Evolutionary conservation across 2,329 filamentous ascomycete species (phyloP).

Genomic region (Huntiella decipiens): DNA sequence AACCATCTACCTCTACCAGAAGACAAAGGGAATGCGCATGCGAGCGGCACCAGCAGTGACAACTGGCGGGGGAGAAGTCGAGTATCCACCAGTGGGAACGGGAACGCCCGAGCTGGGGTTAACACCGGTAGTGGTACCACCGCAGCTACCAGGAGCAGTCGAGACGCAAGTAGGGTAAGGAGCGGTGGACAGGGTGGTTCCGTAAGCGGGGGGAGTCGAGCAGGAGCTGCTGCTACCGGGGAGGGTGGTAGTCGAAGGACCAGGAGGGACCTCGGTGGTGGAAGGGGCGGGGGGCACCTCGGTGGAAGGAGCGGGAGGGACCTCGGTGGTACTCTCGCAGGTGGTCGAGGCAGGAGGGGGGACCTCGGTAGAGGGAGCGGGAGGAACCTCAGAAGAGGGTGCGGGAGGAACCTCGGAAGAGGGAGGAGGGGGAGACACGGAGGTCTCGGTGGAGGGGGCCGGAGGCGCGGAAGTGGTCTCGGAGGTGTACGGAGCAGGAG

Average conservation of each 20-base stretch:
- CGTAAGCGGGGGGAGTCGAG: too few relatives aligned
- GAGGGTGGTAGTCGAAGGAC: too few relatives aligned
- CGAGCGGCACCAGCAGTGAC: conserved; percentile 8
- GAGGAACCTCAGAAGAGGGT: background rate
- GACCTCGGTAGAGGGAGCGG: background rate
- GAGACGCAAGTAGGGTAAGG: background rate
- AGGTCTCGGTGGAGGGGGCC: background rate
- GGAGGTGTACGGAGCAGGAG: too few relatives aligned
- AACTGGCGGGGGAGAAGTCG: background rate
- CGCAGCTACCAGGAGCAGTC: background rate
- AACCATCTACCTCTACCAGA: background rate
- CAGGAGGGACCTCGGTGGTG: background rate
- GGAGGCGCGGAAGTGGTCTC: too few relatives aligned
- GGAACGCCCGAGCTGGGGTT: background rate
- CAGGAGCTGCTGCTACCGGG: too few relatives aligned
- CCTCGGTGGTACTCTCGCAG: background rate
- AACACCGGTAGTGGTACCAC: background rate
- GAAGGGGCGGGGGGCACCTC: background rate
- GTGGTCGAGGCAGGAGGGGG: background rate
- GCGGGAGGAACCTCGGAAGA: background rate
- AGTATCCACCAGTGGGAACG: background rate
- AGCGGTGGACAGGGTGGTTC: background rate
- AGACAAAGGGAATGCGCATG: background rate
- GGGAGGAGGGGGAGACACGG: background rate
- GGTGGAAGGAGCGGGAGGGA: background rate